Evolutionary conservation across 2,329 filamentous ascomycete genomes (phyloP), one percentile per base, ranked within the genome.

Genomic region (Colletotrichum aenigma): DNA sequence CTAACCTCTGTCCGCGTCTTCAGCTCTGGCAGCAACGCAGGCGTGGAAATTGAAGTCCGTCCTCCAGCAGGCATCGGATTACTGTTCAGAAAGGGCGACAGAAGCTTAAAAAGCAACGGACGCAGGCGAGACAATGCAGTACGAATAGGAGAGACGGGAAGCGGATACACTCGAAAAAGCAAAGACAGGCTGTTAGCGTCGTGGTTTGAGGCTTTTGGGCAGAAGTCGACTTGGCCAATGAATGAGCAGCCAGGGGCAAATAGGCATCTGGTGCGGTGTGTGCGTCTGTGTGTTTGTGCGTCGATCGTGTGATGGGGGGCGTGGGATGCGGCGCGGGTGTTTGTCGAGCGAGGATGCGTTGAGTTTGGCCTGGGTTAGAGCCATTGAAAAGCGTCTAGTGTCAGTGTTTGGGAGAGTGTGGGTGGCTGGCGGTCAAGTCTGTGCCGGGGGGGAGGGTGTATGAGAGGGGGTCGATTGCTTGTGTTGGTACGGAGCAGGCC

Each of bases 61-160:
- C 43, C 73, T 65, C 70, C 12, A 32, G n/a, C 64, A 43, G 58
- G 70, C 36, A 73, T 75, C 64, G 34, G 64, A 58, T 75, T 69
- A 21, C 26, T 58, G 70, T 58, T 75, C 73, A 75, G 64, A 73
- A 75, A 75, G 73, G 73, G 73, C 73, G 73, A 75, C 73, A 75
- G 73, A 75, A 75, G 73, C 64, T 75, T 75, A 73, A 75, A 71
- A 69, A 73, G 73, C 70, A 70, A 75, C 73, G 64, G 73, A 68
- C 70, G 70, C 70, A 75, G 48, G 73, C 73, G 65, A 75, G 73
- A 75, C 70, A 75, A 64, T 68, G 43, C 70, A 73, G 56, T 58
- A 52, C 73, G 70, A 75, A 69, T 73, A 75, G 70, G 73, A 67
- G 73, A 61, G 64, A 58, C 70, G 64, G 56, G 43, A 43, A 43